A percentile compares a stretch with the other conserved stretches of the same genome.
phyloP scores from a whole-genome alignment of 768 basidiomycete species.

The Suillus ampliporus region DNA sequence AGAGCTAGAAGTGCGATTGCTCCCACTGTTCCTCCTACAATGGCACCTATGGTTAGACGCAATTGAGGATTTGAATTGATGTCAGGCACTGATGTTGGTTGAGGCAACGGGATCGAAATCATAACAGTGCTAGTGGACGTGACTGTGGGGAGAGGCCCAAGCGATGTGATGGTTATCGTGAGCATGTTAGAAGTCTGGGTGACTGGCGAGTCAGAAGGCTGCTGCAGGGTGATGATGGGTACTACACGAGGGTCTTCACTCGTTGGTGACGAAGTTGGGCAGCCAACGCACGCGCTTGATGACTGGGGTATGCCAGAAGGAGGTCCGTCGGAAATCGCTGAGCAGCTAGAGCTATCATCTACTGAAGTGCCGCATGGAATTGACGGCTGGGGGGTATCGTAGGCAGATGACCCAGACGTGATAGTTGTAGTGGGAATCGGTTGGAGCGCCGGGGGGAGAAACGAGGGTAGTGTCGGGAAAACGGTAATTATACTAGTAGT shows the following conservation, averaged over 20 bases:
- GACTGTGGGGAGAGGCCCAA: background rate
- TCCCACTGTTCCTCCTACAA: conserved; percentile 5
- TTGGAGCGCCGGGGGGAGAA: background rate
- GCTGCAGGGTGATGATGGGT: background rate
- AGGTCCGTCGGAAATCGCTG: no score
- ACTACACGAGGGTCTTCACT: background rate
- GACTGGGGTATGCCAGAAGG: no score
- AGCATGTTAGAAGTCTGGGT: background rate
- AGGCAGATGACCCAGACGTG: background rate
- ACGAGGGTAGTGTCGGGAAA: no score
- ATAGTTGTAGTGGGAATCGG: background rate
- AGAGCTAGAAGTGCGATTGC: background rate
- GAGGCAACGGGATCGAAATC: background rate
- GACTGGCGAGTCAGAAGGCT: background rate
- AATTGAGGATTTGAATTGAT: background rate
- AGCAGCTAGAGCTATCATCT: background rate
- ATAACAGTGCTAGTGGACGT: background rate
- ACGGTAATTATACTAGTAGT: no score
- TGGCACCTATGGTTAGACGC: background rate
- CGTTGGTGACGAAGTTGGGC: background rate
- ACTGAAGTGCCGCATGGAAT: no score
- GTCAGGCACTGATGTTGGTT: background rate
- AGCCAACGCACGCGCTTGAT: no score
- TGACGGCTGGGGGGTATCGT: background rate
- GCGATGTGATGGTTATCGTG: background rate